A percentile compares a stretch with the other conserved stretches of the same genome.
Evolutionary conservation across 1,284 basidiomycete species (phyloP).

Genomic region (Marasmius tenuissimus): DNA sequence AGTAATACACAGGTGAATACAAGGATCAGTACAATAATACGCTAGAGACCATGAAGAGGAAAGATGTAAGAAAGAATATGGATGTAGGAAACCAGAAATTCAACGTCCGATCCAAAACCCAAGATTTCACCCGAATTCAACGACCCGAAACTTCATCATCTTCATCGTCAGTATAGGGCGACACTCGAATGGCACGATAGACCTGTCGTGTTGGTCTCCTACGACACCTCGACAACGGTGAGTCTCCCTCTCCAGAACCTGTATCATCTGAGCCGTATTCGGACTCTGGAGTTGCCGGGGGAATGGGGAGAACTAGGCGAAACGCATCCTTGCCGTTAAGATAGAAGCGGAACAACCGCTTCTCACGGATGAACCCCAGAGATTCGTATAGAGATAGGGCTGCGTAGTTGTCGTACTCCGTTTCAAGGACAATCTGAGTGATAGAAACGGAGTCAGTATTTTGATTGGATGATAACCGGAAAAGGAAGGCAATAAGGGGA

Average conservation of each 20-base stretch:
- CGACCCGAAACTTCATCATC: conserved; percentile 4
- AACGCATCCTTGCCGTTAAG: conserved; percentile 91
- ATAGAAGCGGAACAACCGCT: conserved; percentile 93
- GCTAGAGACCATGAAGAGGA: neutral
- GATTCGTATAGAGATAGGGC: conserved; percentile 89
- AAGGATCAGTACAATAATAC: neutral
- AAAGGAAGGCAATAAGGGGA: too few relatives aligned
- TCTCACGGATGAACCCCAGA: conserved; percentile 94
- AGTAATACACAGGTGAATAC: neutral
- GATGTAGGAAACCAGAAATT: neutral
- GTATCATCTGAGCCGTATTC: neutral
- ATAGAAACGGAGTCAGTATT: too few relatives aligned
- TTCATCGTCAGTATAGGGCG: conserved; percentile 9
- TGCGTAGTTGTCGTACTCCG: conserved; percentile 90
- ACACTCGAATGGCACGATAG: conserved; percentile 4
- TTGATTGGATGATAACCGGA: too few relatives aligned
- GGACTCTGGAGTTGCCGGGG: conserved; percentile 23
- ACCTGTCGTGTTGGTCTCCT: neutral
- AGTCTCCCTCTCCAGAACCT: neutral
- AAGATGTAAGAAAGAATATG: neutral
- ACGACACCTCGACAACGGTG: neutral
- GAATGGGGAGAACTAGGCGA: conserved; percentile 66
- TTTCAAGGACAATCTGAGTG: conserved; percentile 90
- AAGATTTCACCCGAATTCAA: neutral
- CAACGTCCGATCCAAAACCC: neutral